These are phyloP conservation scores for Sugiyamaella marilandica DNA, from an alignment of 805 yeast species.

Conservation along the genomic window DNA sequence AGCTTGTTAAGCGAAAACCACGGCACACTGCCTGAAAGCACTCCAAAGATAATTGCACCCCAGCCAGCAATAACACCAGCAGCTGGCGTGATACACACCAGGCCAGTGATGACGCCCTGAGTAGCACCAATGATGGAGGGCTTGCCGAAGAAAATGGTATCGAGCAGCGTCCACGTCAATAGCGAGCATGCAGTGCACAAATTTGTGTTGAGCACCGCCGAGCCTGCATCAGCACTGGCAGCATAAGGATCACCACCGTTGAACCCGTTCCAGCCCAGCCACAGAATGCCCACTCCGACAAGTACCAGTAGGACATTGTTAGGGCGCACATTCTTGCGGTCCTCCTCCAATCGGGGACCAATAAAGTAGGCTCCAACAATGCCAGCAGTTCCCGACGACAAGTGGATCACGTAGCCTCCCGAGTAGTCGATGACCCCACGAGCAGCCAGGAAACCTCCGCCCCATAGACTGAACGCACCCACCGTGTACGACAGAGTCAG, in stretches of 20 bases:
- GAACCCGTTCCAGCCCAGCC: constrained; percentile 11
- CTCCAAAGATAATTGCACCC: constrained; percentile 6
- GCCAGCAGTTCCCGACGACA: constrained; percentile 10
- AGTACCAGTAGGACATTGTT: constrained; percentile 4
- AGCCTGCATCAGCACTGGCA: constrained; percentile 9
- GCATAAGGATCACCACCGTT: constrained; percentile 10
- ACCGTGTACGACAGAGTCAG: constrained; percentile 7
- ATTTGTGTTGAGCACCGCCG: constrained; percentile 7
- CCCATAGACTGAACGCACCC: constrained; percentile 11
- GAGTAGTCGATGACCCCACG: constrained; percentile 6
- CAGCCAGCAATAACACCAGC: constrained; percentile 12
- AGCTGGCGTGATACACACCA: constrained; percentile 16
- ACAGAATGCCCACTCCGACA: constrained; percentile 7
- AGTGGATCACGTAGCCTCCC: constrained; percentile 8
- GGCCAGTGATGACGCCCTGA: constrained; percentile 16
- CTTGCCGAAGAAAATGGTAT: constrained; percentile 8
- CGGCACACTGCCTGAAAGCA: constrained; percentile 6
- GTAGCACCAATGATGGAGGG: constrained; percentile 14
- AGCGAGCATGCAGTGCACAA: constrained; percentile 5
- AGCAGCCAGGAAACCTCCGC: constrained; percentile 3
- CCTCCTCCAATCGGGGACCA: constrained; percentile 2
- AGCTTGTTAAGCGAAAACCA: constrained; percentile 8
- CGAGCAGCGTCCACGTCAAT: constrained; percentile 5
- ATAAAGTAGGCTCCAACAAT: constrained; percentile 7
- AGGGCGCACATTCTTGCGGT: constrained; percentile 4